Conservation (phyloP, 257 asterid genomes). For the Nicotiana tomentosiformis region DNA sequence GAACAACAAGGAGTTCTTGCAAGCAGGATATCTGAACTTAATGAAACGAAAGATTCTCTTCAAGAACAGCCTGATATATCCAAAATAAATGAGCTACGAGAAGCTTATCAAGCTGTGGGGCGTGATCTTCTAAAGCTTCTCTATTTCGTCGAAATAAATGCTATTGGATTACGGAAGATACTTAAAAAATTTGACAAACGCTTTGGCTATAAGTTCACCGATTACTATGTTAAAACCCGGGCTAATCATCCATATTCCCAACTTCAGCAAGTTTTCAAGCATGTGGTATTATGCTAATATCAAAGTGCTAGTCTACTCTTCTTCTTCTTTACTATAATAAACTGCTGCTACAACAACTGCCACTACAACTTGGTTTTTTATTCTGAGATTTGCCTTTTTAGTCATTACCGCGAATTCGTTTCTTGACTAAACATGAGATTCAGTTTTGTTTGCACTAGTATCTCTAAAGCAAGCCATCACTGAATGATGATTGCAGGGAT, state of each 20-base stretch:
- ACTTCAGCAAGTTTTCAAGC: constrained; percentile 96
- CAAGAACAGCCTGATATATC: constrained; percentile 75
- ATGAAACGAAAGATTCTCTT: constrained; percentile 54
- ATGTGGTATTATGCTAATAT: constrained; percentile 66
- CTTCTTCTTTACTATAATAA: not conserved
- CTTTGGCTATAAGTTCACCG: constrained; percentile 80
- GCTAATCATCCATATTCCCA: constrained; percentile 98
- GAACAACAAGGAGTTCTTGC: constrained; percentile 90
- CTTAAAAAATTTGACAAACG: constrained; percentile 94
- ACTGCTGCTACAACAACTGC: not conserved
- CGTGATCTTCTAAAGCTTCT: constrained; percentile 85
- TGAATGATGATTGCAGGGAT: constrained; percentile 45
- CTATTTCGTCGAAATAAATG: constrained; percentile 81
- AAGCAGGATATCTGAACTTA: constrained; percentile 60
- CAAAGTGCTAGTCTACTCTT: not conserved
- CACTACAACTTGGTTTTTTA: not conserved
- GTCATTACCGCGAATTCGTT: not conserved
- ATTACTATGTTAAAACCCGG: constrained; percentile 90
- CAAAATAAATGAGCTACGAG: constrained; percentile 68
- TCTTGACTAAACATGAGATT: not conserved
- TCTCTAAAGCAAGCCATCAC: not conserved
- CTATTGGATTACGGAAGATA: constrained; percentile 85
- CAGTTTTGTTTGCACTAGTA: not conserved
- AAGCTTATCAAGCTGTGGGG: constrained; percentile 77
- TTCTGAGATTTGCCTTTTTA: not conserved